Evolutionary conservation across 225 moss, liverwort and hornwort species (phyloP).

Genomic region (Straminergon stramineum): DNA sequence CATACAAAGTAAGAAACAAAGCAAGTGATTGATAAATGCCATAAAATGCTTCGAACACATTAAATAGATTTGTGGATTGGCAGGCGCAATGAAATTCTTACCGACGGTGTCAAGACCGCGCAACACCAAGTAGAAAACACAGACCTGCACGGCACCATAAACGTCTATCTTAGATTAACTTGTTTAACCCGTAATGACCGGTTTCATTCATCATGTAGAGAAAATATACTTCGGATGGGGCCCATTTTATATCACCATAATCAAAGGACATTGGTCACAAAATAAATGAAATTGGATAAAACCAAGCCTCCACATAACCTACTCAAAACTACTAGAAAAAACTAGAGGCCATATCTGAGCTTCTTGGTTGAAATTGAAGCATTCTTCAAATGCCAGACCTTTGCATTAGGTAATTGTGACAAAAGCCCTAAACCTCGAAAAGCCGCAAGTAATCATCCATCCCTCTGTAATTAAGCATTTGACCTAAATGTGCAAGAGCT

Average conservation of each 20-base stretch:
- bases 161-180: background rate
- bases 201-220: background rate
- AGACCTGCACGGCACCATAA: conserved; percentile 23
- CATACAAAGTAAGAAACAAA: background rate
- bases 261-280: background rate
- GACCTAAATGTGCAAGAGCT: background rate
- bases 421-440: background rate
- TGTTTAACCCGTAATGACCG: background rate
- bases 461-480: background rate
- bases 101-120: conserved; percentile 49
- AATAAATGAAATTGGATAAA: background rate
- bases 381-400: background rate
- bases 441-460: background rate
- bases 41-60: background rate
- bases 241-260: background rate
- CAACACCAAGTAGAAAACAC: conserved; percentile 56
- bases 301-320: background rate
- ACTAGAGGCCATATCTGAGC: background rate
- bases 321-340: background rate
- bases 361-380: background rate
- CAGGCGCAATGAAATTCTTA: background rate
- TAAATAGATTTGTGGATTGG: background rate
- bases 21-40: background rate
- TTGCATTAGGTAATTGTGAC: background rate
- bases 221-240: background rate